Evolutionary conservation across 2,329 filamentous ascomycete species (phyloP).

Genomic region (Fusarium temperatum): DNA sequence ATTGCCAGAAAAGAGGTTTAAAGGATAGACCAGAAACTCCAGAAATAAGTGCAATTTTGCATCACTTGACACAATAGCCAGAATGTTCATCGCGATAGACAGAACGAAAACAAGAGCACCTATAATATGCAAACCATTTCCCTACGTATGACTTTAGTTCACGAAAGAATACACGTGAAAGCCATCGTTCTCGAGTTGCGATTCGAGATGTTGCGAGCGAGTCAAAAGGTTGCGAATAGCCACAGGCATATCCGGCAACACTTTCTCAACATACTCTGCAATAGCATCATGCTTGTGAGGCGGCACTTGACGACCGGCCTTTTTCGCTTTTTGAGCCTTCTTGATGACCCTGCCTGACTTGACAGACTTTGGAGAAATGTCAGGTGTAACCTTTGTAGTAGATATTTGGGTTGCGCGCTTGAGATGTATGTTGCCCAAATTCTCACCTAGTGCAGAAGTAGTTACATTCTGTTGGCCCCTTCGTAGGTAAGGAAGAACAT

Average conservation of each 20-base stretch:
- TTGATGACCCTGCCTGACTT: constrained; percentile 11
- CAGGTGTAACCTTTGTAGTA: neutral
- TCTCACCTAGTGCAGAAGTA: neutral
- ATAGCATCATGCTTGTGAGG: neutral
- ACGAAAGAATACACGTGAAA: constrained; percentile 12
- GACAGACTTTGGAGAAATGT: neutral
- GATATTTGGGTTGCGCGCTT: constrained; percentile 8
- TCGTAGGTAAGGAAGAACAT: neutral
- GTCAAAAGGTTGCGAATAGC: constrained; percentile 33
- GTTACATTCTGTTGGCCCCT: neutral
- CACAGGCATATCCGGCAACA: constrained; percentile 25
- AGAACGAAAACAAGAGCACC: neutral
- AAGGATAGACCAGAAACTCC: neutral
- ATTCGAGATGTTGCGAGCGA: constrained; percentile 19
- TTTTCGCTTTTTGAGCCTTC: neutral
- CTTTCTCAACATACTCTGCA: neutral
- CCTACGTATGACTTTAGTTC: neutral
- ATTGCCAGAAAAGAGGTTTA: neutral
- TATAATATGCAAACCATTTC: neutral
- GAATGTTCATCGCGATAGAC: neutral
- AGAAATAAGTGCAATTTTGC: neutral
- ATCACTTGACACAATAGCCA: neutral
- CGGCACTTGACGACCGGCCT: neutral
- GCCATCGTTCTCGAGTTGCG: neutral
- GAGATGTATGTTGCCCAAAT: neutral